Percentiles rank a stretch among this genome's conserved stretches.
phyloP scores from a whole-genome alignment of 257 asterid genomes.

The Paulownia fortunei region DNA sequence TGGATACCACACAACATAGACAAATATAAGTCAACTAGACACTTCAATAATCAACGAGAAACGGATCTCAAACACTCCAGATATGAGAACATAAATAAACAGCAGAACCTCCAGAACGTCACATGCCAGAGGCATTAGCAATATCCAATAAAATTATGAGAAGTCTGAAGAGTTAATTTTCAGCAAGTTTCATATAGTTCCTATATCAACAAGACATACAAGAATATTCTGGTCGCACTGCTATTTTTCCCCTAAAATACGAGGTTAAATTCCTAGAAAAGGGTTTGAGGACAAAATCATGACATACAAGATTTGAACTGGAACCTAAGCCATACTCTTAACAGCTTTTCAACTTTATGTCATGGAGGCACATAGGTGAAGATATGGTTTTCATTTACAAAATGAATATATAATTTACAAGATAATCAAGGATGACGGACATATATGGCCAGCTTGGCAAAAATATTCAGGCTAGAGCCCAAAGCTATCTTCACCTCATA shows the following conservation, averaged over 20 bases:
- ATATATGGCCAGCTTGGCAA: background rate
- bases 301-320: constrained; percentile 19
- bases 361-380: background rate
- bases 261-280: background rate
- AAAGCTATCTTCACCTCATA: constrained; percentile 65
- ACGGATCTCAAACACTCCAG: constrained; percentile 21
- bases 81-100: background rate
- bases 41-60: constrained; percentile 14
- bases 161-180: background rate
- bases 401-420: constrained; percentile 10
- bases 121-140: background rate
- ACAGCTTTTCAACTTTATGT: constrained; percentile 5
- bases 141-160: background rate
- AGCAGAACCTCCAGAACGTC: constrained; percentile 17
- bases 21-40: constrained; percentile 18
- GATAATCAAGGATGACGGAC: background rate
- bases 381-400: background rate
- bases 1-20: background rate
- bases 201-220: constrained; percentile 9
- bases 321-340: background rate
- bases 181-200: background rate
- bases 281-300: background rate
- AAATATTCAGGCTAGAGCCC: background rate
- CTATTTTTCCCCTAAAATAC: background rate
- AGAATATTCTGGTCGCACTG: constrained; percentile 11